These are phyloP conservation scores for Penicillium dipodomyicola DNA, from an alignment of 495 filamentous ascomycete genomes.

Conservation along the genomic window DNA sequence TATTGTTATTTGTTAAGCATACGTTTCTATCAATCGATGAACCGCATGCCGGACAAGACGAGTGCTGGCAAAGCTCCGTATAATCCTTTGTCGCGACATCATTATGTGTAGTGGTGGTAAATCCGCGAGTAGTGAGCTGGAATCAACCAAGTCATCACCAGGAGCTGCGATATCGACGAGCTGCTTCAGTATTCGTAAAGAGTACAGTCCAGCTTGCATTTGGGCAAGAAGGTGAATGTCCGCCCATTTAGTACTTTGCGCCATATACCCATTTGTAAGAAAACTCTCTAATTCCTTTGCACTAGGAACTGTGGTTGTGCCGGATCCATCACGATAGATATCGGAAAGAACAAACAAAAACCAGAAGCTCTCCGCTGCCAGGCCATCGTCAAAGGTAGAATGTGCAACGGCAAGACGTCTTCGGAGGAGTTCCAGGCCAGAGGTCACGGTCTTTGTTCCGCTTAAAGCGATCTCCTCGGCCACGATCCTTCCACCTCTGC, in stretches of 20 bases:
- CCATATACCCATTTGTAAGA: conserved; percentile 28
- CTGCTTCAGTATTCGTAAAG: conserved; percentile 63
- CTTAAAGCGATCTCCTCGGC: conserved; percentile 28
- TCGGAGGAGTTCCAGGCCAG: conserved; percentile 16
- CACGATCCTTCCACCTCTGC: conserved; percentile 42
- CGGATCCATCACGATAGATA: conserved; percentile 19
- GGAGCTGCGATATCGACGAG: conserved; percentile 34
- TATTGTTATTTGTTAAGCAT: conserved; percentile 11
- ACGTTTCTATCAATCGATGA: conserved; percentile 19
- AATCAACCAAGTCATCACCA: conserved; percentile 4
- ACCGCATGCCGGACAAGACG: conserved; percentile 12
- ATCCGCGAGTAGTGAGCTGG: conserved; percentile 17
- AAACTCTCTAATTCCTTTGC: conserved; percentile 23
- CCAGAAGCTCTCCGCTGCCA: conserved; percentile 29
- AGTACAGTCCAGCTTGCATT: conserved; percentile 61
- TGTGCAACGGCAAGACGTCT: conserved; percentile 22
- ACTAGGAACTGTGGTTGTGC: conserved; percentile 12
- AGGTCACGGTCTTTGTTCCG: conserved; percentile 16
- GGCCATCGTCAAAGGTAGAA: conserved; percentile 7
- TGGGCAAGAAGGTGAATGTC: conserved; percentile 64
- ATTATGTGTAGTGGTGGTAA: conserved; percentile 39
- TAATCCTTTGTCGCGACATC: conserved; percentile 24
- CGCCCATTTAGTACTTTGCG: conserved; percentile 47
- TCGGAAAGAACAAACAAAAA: conserved; percentile 37
- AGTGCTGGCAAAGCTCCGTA: conserved; percentile 12